Conservation (phyloP, 805 yeast genomes). For the Wickerhamomyces ciferrii region DNA sequence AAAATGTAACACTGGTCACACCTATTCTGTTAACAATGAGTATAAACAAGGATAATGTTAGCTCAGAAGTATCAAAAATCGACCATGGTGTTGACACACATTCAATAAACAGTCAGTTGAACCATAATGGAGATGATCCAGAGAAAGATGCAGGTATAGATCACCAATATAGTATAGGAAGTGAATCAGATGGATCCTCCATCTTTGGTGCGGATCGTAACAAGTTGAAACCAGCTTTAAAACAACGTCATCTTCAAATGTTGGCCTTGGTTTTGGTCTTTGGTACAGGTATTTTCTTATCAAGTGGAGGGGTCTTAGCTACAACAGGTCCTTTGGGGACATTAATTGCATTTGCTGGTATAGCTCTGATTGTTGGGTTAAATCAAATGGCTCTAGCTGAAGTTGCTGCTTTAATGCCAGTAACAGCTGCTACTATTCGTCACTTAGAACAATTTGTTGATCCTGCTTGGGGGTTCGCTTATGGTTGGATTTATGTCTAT, state of each 20-base stretch:
- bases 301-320: conserved; percentile 33
- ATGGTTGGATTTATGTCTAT: conserved; percentile 39
- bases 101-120: too few relatives aligned
- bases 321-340: conserved; percentile 31
- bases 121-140: too few relatives aligned
- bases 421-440: conserved; percentile 29
- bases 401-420: conserved; percentile 31
- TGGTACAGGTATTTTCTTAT: conserved; percentile 39
- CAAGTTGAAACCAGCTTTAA: conserved; percentile 6
- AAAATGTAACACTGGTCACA: too few relatives aligned
- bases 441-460: conserved; percentile 35
- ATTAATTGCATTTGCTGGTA: conserved; percentile 26
- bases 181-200: neutral
- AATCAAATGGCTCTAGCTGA: conserved; percentile 36
- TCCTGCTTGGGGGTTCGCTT: conserved; percentile 40
- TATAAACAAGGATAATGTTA: too few relatives aligned
- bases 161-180: too few relatives aligned
- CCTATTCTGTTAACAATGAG: too few relatives aligned
- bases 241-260: conserved; percentile 38
- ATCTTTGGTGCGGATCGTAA: conserved; percentile 13
- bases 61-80: too few relatives aligned
- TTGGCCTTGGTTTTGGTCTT: conserved; percentile 41
- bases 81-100: too few relatives aligned
- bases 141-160: too few relatives aligned
- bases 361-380: conserved; percentile 31